Percentiles rank a stretch among this genome's conserved stretches.
These are phyloP conservation scores for Ophiostoma perfectum DNA, from an alignment of 2,329 filamentous ascomycete species.

Conservation along the genomic window DNA sequence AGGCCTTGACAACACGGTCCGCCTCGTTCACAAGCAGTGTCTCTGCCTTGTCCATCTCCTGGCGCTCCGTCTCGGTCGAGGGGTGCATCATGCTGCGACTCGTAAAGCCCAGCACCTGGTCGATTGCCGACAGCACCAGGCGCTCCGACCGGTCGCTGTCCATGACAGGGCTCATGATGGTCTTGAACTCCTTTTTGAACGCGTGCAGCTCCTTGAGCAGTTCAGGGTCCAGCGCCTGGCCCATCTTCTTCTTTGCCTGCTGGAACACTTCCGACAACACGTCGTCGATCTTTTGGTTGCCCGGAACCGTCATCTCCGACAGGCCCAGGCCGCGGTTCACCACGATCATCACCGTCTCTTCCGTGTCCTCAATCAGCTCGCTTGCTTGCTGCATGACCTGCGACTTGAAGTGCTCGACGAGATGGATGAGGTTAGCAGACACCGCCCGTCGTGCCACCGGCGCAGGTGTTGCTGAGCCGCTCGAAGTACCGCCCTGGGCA, in stretches of 20 bases:
- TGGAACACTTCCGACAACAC: conserved; percentile 44
- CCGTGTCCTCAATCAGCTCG: conserved; percentile 36
- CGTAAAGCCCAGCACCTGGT: conserved; percentile 46
- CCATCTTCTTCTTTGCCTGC: conserved; percentile 19
- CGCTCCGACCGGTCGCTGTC: conserved; percentile 41
- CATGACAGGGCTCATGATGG: conserved; percentile 38
- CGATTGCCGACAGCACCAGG: conserved; percentile 46
- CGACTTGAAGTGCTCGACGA: conserved; percentile 44
- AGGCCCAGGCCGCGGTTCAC: conserved; percentile 48
- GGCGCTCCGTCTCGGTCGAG: conserved; percentile 29
- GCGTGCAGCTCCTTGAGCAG: conserved; percentile 40
- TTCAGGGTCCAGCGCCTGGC: conserved; percentile 34
- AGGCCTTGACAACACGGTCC: conserved; percentile 27
- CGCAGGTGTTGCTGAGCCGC: not conserved
- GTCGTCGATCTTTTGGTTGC: conserved; percentile 42
- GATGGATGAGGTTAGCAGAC: conserved; percentile 40
- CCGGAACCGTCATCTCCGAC: conserved; percentile 37
- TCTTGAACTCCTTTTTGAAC: conserved; percentile 44
- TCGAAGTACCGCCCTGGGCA: not conserved
- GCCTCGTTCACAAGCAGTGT: conserved; percentile 32
- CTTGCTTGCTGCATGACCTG: conserved; percentile 44
- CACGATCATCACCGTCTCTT: conserved; percentile 49
- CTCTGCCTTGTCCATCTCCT: conserved; percentile 33
- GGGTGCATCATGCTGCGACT: conserved; percentile 37
- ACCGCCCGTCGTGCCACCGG: conserved; percentile 35